Conservation (phyloP, 148 eudicot genomes). For the Arbutus unedo region DNA sequence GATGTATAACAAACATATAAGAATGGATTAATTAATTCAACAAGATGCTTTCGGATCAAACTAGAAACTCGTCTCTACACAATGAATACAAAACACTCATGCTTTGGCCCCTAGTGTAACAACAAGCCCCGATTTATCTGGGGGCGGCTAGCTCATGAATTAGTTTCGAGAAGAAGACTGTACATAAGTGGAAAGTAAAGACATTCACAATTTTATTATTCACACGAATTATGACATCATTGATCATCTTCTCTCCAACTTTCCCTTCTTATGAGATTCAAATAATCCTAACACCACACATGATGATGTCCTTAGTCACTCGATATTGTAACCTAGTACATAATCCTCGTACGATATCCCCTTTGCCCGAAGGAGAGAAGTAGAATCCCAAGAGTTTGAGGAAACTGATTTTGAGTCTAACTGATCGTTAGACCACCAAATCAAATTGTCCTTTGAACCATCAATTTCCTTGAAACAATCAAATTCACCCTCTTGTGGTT, state of each 20-base stretch:
- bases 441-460: slow-evolving; percentile 26
- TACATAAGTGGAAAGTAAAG: slow-evolving; percentile 8
- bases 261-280: slow-evolving; percentile 14
- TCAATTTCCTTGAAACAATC: slow-evolving; percentile 45
- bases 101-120: too few species aligned
- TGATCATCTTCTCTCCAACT: slow-evolving; percentile 1
- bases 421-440: slow-evolving; percentile 46
- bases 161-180: too few species aligned
- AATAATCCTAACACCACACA: background rate
- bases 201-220: slow-evolving; percentile 23
- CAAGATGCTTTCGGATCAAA: too few species aligned
- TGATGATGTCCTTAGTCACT: background rate
- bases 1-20: too few species aligned
- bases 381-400: slow-evolving; percentile 38
- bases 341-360: slow-evolving; percentile 31
- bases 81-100: too few species aligned
- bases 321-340: slow-evolving; percentile 23
- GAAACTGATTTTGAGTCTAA: slow-evolving; percentile 34
- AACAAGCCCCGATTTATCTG: too few species aligned
- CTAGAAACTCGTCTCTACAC: too few species aligned
- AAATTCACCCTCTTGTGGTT: slow-evolving; percentile 19
- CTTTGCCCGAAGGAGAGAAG: slow-evolving; percentile 26
- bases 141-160: too few species aligned
- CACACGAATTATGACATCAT: slow-evolving; percentile 16
- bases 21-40: too few species aligned